phyloP scores from a whole-genome alignment of 805 yeast genomes.

The Candida bentonensis region DNA sequence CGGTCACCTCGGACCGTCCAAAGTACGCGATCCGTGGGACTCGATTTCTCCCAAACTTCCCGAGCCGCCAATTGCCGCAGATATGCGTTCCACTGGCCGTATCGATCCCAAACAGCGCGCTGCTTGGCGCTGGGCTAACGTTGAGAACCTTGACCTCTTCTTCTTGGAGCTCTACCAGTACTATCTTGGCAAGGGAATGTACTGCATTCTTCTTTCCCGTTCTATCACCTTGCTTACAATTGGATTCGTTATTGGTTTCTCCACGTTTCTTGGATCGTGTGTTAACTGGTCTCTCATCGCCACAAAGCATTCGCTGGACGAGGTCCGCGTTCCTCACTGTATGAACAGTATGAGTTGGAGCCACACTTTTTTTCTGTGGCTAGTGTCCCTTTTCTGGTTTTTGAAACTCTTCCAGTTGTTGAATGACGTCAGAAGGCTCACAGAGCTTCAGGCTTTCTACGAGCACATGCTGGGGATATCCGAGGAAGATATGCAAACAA shows the following conservation, averaged over 20 bases:
- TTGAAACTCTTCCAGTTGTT: constrained; percentile 28
- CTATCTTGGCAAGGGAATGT: constrained; percentile 73
- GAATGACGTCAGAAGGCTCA: constrained; percentile 49
- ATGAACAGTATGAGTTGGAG: constrained; percentile 29
- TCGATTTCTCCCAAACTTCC: background rate
- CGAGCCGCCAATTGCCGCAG: constrained; percentile 9
- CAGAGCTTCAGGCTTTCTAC: constrained; percentile 68
- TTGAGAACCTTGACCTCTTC: constrained; percentile 79
- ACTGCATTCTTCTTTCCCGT: constrained; percentile 58
- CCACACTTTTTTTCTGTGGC: constrained; percentile 49
- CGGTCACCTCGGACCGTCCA: no score
- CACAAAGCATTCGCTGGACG: constrained; percentile 17
- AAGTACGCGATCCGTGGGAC: background rate
- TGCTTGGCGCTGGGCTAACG: constrained; percentile 92
- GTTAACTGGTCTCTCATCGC: constrained; percentile 45
- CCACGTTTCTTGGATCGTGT: constrained; percentile 72
- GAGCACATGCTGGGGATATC: constrained; percentile 52
- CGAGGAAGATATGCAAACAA: constrained; percentile 79
- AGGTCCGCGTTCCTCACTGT: constrained; percentile 36
- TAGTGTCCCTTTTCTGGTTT: constrained; percentile 35
- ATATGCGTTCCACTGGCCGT: background rate
- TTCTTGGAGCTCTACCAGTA: constrained; percentile 70
- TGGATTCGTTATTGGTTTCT: constrained; percentile 62
- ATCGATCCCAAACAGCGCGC: constrained; percentile 63
- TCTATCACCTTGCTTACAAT: constrained; percentile 58